Evolutionary conservation across 2,329 filamentous ascomycete species (phyloP).

Genomic region (Dendryphion nanum): DNA sequence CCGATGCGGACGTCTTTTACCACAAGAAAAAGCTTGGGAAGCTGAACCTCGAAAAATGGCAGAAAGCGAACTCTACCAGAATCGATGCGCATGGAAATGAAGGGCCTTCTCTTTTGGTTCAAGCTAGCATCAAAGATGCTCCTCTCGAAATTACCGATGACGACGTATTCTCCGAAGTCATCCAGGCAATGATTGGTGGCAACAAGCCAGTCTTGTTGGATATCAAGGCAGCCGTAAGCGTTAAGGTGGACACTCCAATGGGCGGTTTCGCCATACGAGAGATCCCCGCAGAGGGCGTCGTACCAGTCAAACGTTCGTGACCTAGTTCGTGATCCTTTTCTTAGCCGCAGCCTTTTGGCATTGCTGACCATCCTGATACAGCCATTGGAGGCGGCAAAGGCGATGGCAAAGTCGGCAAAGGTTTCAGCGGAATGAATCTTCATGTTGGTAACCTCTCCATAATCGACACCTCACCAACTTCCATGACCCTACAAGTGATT

Average conservation of each 20-base stretch:
- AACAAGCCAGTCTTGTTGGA: slow-evolving; percentile 66
- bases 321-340: slow-evolving; percentile 47
- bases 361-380: slow-evolving; percentile 34
- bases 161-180: slow-evolving; percentile 73
- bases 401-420: slow-evolving; percentile 33
- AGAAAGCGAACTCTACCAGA: slow-evolving; percentile 76
- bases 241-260: slow-evolving; percentile 76
- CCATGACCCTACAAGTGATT: slow-evolving; percentile 67
- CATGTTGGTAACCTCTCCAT: slow-evolving; percentile 71
- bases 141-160: slow-evolving; percentile 81
- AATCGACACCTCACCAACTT: slow-evolving; percentile 67
- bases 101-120: slow-evolving; percentile 66
- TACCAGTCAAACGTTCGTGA: slow-evolving; percentile 92
- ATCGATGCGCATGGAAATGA: slow-evolving; percentile 58
- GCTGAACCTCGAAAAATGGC: slow-evolving; percentile 78
- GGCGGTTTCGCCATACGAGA: slow-evolving; percentile 78
- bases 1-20: slow-evolving; percentile 79
- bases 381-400: slow-evolving; percentile 39
- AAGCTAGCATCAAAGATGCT: slow-evolving; percentile 73
- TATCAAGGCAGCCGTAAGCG: slow-evolving; percentile 78
- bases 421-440: slow-evolving; percentile 56
- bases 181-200: slow-evolving; percentile 79
- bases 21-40: slow-evolving; percentile 74
- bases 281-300: slow-evolving; percentile 78
- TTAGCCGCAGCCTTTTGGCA: slow-evolving; percentile 10